Conservation (phyloP, 2,329 filamentous ascomycete species). For the Aspergillus texensis region DNA sequence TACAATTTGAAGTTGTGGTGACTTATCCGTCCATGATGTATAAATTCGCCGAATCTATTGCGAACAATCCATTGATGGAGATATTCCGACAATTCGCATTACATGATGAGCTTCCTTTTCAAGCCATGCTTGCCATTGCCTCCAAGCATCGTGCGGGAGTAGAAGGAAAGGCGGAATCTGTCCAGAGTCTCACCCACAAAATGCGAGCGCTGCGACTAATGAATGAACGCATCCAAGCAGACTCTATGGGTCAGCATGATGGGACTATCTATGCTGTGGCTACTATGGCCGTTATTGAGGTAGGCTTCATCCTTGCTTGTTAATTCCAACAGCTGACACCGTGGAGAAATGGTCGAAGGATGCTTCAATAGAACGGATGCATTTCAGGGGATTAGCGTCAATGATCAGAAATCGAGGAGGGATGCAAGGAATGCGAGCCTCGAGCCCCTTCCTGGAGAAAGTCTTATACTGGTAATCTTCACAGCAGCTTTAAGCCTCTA, state of each 20-base stretch:
- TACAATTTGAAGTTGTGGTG: conserved; percentile 30
- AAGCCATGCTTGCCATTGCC: conserved; percentile 38
- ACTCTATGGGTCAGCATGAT: conserved; percentile 28
- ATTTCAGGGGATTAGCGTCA: conserved; percentile 31
- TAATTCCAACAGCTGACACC: conserved; percentile 14
- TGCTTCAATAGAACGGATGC: conserved; percentile 32
- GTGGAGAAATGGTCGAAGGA: conserved; percentile 40
- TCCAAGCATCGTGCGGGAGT: conserved; percentile 36
- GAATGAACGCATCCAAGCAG: conserved; percentile 32
- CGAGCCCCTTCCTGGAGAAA: conserved; percentile 33
- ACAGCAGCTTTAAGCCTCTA: background rate
- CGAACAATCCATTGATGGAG: conserved; percentile 33
- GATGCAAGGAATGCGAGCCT: conserved; percentile 31
- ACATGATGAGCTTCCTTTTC: conserved; percentile 34
- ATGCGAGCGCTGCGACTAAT: conserved; percentile 34
- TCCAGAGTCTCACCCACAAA: conserved; percentile 37
- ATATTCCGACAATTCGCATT: conserved; percentile 35
- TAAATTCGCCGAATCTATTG: conserved; percentile 30
- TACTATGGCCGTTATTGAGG: conserved; percentile 38
- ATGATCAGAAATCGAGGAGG: conserved; percentile 33
- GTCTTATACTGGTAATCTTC: conserved; percentile 35
- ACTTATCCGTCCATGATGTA: conserved; percentile 41
- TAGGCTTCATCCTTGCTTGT: conserved; percentile 14
- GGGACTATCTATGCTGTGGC: conserved; percentile 36
- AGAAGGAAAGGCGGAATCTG: conserved; percentile 33